Conservation (phyloP, 2,329 filamentous ascomycete species). For the Stachybotrys chlorohalonatus region DNA sequence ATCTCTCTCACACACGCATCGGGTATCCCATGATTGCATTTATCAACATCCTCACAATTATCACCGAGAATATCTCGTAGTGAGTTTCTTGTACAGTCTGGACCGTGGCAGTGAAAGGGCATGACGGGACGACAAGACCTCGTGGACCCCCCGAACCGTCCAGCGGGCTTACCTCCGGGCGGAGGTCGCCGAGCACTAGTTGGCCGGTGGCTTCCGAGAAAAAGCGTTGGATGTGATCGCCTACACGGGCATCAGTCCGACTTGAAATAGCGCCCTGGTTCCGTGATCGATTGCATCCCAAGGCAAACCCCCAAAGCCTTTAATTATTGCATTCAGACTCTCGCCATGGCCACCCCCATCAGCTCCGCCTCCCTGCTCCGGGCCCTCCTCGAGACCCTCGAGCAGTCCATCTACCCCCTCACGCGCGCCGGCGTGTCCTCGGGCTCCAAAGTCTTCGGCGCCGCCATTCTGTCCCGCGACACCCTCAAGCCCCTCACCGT, state of each 20-base stretch:
- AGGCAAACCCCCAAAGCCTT: not conserved
- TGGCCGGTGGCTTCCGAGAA: not conserved
- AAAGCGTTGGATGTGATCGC: not conserved
- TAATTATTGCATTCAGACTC: not conserved
- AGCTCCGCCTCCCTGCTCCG: conserved; percentile 21
- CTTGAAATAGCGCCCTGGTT: not conserved
- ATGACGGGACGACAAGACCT: too few species aligned
- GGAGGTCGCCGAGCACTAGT: not conserved
- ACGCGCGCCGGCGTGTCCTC: conserved; percentile 38
- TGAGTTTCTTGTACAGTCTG: too few species aligned
- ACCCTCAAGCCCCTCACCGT: conserved; percentile 34
- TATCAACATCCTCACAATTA: too few species aligned
- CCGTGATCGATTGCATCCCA: not conserved
- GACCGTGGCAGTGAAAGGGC: too few species aligned
- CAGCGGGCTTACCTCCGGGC: not conserved
- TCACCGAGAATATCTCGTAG: too few species aligned
- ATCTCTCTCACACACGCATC: too few species aligned
- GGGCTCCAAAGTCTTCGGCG: conserved; percentile 48
- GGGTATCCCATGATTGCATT: too few species aligned
- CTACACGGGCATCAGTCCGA: not conserved
- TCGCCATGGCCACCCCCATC: not conserved
- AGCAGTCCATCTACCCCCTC: conserved; percentile 39
- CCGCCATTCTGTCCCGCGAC: conserved; percentile 38
- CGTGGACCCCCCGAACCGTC: too few species aligned
- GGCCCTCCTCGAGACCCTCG: conserved; percentile 31